Percentiles rank a stretch among this genome's conserved stretches.
These are phyloP conservation scores for Chaetomiaceae sp. DNA, from an alignment of 2,329 filamentous ascomycete genomes.

Conservation along the genomic window DNA sequence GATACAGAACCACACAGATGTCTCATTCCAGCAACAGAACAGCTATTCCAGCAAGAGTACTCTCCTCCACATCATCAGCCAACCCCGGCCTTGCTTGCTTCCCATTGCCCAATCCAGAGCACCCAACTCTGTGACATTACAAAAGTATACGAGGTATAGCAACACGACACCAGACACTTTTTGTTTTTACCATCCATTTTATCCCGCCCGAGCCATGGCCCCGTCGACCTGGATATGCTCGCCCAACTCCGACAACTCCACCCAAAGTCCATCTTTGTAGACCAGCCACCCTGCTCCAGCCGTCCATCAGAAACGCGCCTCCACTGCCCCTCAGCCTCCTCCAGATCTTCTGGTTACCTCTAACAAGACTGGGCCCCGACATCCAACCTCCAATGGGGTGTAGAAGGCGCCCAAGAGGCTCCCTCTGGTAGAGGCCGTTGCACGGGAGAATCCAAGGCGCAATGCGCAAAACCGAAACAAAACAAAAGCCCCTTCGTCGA, in stretches of 20 bases:
- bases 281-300: not conserved
- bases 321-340: not conserved
- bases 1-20: no score
- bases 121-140: not conserved
- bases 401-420: no score
- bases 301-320: not conserved
- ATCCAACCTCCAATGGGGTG: no score
- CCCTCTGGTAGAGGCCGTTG: no score
- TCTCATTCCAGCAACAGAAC: no score
- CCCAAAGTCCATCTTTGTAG: slow-evolving; percentile 1
- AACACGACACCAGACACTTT: slow-evolving; percentile 1
- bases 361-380: no score
- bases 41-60: no score
- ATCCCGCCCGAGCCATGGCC: not conserved
- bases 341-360: no score
- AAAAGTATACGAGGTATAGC: not conserved
- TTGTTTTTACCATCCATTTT: slow-evolving; percentile 3
- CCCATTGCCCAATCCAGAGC: no score
- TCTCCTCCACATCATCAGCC: no score
- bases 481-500: not conserved
- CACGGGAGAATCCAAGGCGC: not conserved
- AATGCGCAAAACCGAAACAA: not conserved
- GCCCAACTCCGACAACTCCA: slow-evolving; percentile 16
- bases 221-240: not conserved
- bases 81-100: no score